Evolutionary conservation across 1,284 basidiomycete genomes (phyloP), one percentile per base, ranked within the genome.

Genomic region (Marasmius tenuissimus): DNA sequence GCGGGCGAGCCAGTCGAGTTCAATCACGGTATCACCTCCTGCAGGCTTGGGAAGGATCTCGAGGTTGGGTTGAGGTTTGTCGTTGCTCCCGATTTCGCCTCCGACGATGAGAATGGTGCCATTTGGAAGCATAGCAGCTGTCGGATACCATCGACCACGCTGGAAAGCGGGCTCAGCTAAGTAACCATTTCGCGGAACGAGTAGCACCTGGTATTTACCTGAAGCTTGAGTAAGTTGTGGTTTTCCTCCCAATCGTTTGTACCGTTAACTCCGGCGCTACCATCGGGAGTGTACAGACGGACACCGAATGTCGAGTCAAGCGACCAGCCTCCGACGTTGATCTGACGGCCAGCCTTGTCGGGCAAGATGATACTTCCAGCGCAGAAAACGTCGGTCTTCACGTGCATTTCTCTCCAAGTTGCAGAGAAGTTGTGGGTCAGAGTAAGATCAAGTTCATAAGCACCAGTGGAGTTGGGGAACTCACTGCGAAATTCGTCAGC

Each of bases 321-420:
- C 37, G 82, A 82, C 83, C 83, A 85, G 4, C 49, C 90, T 54
- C 89, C 90, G 45, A 92, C 80, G 60, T 90, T 88, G 70, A 92
- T 79, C 64, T 85, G 81, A 50, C 90, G 80, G 1, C 78, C 90
- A 20, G 75, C 85, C 66, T 86, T 88, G 68, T 92, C 90, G 0
- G 91, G 91, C 35, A 92, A 81, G 45, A 89, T 82, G 38, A 92
- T 75, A 53, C 83, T 83, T n/a, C 76, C 91, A 2, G 90, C 84
- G 70, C 90, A 92, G 78, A 92, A 92, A 35, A 92, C 88, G 65
- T 92, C 88, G 4, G 86, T 79, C 72, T 89, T 80, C 67, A 91
- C 75, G 65, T 91, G 85, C 88, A 92, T 89, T 65, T 80, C 80
- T 27, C 89, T 84, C 88, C 88, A 92, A 6, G 88, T 83, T 42